Conservation (phyloP, 306 rosid genomes). For the Cyamopsis tetragonoloba region DNA sequence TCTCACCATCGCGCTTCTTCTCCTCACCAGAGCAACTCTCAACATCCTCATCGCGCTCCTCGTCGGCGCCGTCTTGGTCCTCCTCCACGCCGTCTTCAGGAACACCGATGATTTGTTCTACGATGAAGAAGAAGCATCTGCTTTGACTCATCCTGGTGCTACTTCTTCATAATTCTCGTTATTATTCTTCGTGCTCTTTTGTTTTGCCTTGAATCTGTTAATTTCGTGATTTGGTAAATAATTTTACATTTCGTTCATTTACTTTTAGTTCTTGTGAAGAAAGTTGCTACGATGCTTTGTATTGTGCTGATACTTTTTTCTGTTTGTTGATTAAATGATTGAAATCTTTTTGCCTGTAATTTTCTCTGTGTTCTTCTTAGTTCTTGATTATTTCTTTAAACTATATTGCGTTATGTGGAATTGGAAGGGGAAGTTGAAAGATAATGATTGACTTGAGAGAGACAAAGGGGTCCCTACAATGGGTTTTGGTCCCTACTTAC, state of each 20-base stretch:
- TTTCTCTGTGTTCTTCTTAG: not conserved
- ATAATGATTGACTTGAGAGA: not conserved
- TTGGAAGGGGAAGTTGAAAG: not conserved
- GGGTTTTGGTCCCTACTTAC: too few species aligned
- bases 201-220: not conserved
- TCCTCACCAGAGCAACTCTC: constrained; percentile 46
- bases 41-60: constrained; percentile 47
- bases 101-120: constrained; percentile 45
- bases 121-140: constrained; percentile 51
- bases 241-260: not conserved
- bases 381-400: not conserved
- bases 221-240: constrained; percentile 1
- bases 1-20: constrained; percentile 47
- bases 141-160: constrained; percentile 16
- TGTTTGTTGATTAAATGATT: not conserved
- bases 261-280: constrained; percentile 5
- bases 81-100: constrained; percentile 54
- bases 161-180: constrained; percentile 20
- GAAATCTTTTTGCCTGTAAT: not conserved
- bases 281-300: constrained; percentile 1
- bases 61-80: constrained; percentile 32
- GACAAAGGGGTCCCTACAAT: not conserved
- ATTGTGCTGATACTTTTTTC: not conserved
- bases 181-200: not conserved
- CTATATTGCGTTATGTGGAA: not conserved